Conservation (phyloP, 495 filamentous ascomycete species). For the Symbiotaphrina buchneri region DNA sequence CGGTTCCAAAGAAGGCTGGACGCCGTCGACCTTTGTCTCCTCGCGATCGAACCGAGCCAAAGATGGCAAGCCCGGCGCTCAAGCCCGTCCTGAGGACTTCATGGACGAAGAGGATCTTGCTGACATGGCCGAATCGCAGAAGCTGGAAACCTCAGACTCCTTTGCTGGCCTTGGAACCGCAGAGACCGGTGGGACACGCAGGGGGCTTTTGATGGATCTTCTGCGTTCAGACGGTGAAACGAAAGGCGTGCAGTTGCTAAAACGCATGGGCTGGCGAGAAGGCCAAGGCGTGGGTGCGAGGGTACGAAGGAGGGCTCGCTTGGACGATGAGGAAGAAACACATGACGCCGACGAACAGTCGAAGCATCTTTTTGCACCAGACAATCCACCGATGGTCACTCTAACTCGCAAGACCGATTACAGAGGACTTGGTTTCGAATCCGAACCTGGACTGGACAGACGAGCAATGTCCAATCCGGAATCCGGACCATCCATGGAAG, state of each 20-base stretch:
- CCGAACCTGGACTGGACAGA: conserved; percentile 36
- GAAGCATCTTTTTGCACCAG: conserved; percentile 71
- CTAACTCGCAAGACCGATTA: conserved; percentile 57
- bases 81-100: conserved; percentile 68
- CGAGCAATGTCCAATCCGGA: conserved; percentile 4
- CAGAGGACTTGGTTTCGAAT: conserved; percentile 63
- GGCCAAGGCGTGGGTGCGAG: conserved; percentile 87
- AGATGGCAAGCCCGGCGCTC: conserved; percentile 25
- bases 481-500: conserved; percentile 15
- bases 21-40: conserved; percentile 74
- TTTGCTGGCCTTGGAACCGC: conserved; percentile 64
- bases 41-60: conserved; percentile 62
- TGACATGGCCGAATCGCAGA: conserved; percentile 57
- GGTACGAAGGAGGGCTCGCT: conserved; percentile 48
- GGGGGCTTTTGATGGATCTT: conserved; percentile 48
- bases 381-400: conserved; percentile 53
- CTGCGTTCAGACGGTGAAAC: conserved; percentile 60
- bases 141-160: conserved; percentile 41
- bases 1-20: conserved; percentile 96
- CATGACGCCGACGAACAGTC: conserved; percentile 12
- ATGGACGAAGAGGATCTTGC: conserved; percentile 97
- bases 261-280: conserved; percentile 90
- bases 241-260: conserved; percentile 70
- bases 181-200: conserved; percentile 25
- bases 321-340: conserved; percentile 27